Conservation (phyloP, 164 flowering plant genomes). For the Houttuynia cordata region DNA sequence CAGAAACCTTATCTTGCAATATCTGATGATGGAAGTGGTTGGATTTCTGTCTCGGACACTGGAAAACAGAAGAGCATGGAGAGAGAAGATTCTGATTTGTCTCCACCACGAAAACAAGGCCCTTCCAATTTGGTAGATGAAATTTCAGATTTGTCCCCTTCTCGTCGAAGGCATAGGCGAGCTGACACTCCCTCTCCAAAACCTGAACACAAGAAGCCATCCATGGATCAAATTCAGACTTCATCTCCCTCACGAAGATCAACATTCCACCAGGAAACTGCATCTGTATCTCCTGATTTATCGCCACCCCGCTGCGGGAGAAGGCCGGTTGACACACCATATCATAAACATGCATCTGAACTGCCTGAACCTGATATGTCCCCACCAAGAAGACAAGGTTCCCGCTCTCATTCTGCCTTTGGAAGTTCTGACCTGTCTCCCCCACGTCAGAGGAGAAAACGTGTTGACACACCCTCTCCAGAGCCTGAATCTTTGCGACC, state of each 20-base stretch:
- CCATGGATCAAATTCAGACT: background rate
- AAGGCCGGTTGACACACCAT: constrained; percentile 17
- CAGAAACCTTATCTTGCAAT: constrained; percentile 51
- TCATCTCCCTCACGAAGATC: no score
- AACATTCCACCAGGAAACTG: background rate
- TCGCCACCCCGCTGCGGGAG: constrained; percentile 18
- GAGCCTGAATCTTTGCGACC: constrained; percentile 6
- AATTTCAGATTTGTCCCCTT: constrained; percentile 21
- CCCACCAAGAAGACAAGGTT: background rate
- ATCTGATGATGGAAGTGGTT: constrained; percentile 94
- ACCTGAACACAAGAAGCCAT: background rate
- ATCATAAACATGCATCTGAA: constrained; percentile 14
- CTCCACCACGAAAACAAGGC: constrained; percentile 36
- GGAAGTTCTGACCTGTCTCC: constrained; percentile 21
- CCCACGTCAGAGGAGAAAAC: constrained; percentile 15
- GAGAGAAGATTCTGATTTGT: constrained; percentile 22
- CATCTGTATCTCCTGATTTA: constrained; percentile 9
- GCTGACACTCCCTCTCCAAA: constrained; percentile 25
- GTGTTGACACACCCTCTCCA: constrained; percentile 15
- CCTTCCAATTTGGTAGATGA: background rate
- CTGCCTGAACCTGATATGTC: constrained; percentile 2
- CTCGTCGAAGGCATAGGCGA: constrained; percentile 10
- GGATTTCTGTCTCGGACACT: constrained; percentile 54
- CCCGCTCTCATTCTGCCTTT: background rate
- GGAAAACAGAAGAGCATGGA: constrained; percentile 5